Evolutionary conservation across 306 rosid genomes (phyloP).

Genomic region (Echinosophora koreensis): DNA sequence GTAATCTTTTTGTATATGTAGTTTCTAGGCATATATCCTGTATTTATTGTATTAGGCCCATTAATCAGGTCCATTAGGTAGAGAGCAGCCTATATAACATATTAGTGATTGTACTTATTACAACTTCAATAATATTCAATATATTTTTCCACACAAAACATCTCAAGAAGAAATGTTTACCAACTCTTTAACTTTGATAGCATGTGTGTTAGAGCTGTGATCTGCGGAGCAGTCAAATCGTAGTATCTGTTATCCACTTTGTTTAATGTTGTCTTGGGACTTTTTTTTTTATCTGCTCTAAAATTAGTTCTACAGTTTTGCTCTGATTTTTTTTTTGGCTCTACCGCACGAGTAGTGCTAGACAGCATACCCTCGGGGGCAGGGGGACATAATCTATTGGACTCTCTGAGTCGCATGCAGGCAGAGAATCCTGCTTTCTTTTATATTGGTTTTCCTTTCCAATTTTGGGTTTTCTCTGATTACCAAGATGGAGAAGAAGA

Average conservation of each 20-base stretch:
- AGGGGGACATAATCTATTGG: slow-evolving; percentile 80
- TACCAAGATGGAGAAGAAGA: slow-evolving; percentile 14
- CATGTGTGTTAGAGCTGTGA: background rate
- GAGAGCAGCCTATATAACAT: too few species aligned
- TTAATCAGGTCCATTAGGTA: too few species aligned
- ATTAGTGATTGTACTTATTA: too few species aligned
- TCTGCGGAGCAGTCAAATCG: background rate
- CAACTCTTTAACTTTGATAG: slow-evolving; percentile 4
- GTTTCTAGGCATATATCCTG: too few species aligned
- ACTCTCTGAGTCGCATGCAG: slow-evolving; percentile 82
- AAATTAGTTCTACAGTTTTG: background rate
- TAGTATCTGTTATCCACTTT: background rate
- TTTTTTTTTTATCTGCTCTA: background rate
- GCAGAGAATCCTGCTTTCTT: slow-evolving; percentile 83
- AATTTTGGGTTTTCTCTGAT: slow-evolving; percentile 19
- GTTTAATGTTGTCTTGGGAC: slow-evolving; percentile 4
- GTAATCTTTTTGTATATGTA: too few species aligned
- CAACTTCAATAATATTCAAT: too few species aligned
- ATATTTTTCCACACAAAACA: background rate
- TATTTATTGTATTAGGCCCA: too few species aligned
- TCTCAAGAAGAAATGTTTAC: slow-evolving; percentile 33
- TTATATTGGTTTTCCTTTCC: slow-evolving; percentile 46
- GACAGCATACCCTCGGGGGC: slow-evolving; percentile 73
- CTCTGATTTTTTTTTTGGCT: background rate
- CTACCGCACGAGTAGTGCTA: slow-evolving; percentile 60